A percentile compares a stretch with the other conserved stretches of the same genome.
These are phyloP conservation scores for Gossypium lobatum DNA, from an alignment of 441 rosid genomes.

Conservation along the genomic window DNA sequence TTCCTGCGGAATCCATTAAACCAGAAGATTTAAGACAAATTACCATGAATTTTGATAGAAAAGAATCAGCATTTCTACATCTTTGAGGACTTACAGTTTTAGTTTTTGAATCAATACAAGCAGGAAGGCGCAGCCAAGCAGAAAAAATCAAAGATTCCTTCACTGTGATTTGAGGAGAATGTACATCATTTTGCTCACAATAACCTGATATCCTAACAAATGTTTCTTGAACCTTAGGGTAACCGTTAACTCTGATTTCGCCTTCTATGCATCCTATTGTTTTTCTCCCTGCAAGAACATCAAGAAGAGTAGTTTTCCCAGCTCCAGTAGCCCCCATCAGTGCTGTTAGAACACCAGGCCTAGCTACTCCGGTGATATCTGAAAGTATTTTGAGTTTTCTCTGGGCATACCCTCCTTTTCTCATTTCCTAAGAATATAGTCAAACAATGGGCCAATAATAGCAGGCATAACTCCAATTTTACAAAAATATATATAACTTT, in stretches of 20 bases:
- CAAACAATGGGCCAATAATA: background rate
- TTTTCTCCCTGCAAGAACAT: slow-evolving; percentile 55
- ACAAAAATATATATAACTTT: too few species aligned
- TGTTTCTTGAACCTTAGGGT: slow-evolving; percentile 42
- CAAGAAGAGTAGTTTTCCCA: slow-evolving; percentile 52
- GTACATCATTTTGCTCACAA: slow-evolving; percentile 50
- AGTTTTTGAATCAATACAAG: slow-evolving; percentile 31
- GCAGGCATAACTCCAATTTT: too few species aligned
- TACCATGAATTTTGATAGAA: background rate
- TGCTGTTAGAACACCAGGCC: slow-evolving; percentile 53
- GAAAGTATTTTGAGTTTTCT: slow-evolving; percentile 39
- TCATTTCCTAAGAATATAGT: slow-evolving; percentile 33
- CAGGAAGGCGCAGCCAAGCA: slow-evolving; percentile 49
- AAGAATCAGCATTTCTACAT: background rate
- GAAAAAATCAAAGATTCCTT: slow-evolving; percentile 64
- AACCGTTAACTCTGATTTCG: slow-evolving; percentile 41
- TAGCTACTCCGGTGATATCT: slow-evolving; percentile 34
- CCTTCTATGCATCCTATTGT: slow-evolving; percentile 46
- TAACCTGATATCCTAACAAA: slow-evolving; percentile 53
- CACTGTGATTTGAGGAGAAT: slow-evolving; percentile 55
- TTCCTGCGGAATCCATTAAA: slow-evolving; percentile 24
- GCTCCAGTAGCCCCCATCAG: slow-evolving; percentile 57
- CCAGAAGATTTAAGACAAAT: background rate
- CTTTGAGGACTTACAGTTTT: slow-evolving; percentile 29
- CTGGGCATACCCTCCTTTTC: slow-evolving; percentile 25